A percentile compares a stretch with the other conserved stretches of the same genome.
phyloP scores from a whole-genome alignment of 768 basidiomycete genomes.

The Paxillus rubicundulus region DNA sequence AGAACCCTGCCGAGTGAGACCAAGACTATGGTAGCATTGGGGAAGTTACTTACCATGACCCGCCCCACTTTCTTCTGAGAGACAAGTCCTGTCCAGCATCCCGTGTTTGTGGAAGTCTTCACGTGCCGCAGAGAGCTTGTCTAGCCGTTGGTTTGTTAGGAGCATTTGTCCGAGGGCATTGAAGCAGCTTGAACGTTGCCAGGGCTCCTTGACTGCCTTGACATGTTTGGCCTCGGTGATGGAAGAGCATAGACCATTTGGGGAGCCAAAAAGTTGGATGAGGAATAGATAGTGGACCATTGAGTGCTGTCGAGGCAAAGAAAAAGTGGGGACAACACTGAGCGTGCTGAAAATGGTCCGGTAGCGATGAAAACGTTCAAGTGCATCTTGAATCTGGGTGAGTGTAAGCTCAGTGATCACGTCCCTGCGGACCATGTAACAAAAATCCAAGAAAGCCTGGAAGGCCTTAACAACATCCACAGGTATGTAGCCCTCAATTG shows the following conservation, averaged over 20 bases:
- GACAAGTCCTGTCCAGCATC: conserved; percentile 15
- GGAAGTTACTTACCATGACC: no score
- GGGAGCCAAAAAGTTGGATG: conserved; percentile 29
- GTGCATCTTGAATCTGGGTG: conserved; percentile 9
- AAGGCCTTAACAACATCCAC: conserved; percentile 16
- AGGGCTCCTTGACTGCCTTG: conserved; percentile 36
- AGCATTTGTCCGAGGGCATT: conserved; percentile 32
- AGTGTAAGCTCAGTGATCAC: conserved; percentile 20
- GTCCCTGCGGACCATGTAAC: conserved; percentile 26
- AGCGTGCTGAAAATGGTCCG: no score
- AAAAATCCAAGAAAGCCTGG: conserved; percentile 29
- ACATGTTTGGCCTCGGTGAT: conserved; percentile 36
- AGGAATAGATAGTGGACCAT: conserved; percentile 24
- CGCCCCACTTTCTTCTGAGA: not conserved
- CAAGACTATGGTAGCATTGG: no score
- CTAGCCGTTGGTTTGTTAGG: conserved; percentile 20
- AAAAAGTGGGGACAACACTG: conserved; percentile 11
- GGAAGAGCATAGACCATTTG: conserved; percentile 35
- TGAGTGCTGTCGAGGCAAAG: conserved; percentile 32
- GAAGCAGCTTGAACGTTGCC: conserved; percentile 23
- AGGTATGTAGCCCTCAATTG: conserved; percentile 24
- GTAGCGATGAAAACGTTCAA: conserved; percentile 12
- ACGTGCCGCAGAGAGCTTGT: conserved; percentile 24
- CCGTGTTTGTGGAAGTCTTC: conserved; percentile 16
- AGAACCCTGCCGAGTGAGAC: no score